phyloP scores from a whole-genome alignment of 495 filamentous ascomycete genomes.

The Neurospora intermedia region DNA sequence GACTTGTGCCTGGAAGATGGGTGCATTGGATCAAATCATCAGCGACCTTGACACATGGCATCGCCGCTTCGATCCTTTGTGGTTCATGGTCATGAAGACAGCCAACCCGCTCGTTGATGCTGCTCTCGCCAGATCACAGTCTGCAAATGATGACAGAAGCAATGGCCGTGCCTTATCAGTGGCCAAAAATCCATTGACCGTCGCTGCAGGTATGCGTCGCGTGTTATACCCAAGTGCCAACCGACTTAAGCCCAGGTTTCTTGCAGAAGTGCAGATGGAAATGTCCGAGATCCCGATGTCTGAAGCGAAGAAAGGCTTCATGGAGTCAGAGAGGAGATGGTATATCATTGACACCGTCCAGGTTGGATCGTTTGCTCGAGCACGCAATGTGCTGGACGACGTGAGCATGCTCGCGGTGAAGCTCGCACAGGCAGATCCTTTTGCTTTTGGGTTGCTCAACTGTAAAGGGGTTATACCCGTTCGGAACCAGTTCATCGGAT shows the following conservation, averaged over 20 bases:
- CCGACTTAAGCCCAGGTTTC: background rate
- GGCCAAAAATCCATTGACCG: background rate
- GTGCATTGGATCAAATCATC: slow-evolving; percentile 22
- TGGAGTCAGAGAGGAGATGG: background rate
- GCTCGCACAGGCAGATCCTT: slow-evolving; percentile 9
- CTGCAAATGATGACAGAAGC: background rate
- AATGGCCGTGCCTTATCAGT: background rate
- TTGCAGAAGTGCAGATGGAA: background rate
- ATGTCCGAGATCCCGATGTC: background rate
- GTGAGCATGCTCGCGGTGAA: slow-evolving; percentile 30
- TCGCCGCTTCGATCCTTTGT: slow-evolving; percentile 22
- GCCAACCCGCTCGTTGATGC: slow-evolving; percentile 20
- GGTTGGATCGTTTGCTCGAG: slow-evolving; percentile 3
- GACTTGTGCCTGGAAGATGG: slow-evolving; percentile 10
- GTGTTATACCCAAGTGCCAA: background rate
- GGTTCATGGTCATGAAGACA: slow-evolving; percentile 31
- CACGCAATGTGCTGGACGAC: slow-evolving; percentile 17
- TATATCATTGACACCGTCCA: slow-evolving; percentile 17
- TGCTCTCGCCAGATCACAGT: background rate
- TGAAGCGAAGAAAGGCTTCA: background rate
- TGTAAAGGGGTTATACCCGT: background rate
- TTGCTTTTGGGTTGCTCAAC: background rate
- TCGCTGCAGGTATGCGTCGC: background rate
- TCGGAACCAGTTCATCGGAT: background rate
- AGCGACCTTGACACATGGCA: slow-evolving; percentile 33